Percentiles rank a stretch among this genome's conserved stretches.
Conservation (phyloP, 345 rosid species). For the Viola odorata region DNA sequence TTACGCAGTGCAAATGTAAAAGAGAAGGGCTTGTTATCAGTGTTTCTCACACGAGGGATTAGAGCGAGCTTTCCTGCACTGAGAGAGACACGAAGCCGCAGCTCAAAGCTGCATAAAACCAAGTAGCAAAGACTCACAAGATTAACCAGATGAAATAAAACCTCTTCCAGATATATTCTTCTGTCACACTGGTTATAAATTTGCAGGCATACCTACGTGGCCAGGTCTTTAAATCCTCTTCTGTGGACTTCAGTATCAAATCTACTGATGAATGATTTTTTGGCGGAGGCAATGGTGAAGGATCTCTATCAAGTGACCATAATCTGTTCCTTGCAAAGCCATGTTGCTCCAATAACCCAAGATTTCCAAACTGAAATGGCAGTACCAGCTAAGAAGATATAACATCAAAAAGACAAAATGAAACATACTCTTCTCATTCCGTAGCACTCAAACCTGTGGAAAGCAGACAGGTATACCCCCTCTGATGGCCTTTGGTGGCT, state of each 20-base stretch:
- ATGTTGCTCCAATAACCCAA: slow-evolving; percentile 73
- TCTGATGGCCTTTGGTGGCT: slow-evolving; percentile 66
- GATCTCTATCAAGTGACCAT: slow-evolving; percentile 73
- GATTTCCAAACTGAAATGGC: slow-evolving; percentile 62
- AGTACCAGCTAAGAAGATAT: slow-evolving; percentile 14
- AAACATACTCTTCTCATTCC: slow-evolving; percentile 6
- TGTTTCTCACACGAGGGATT: slow-evolving; percentile 93
- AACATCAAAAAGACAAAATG: slow-evolving; percentile 1
- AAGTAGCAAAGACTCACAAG: slow-evolving; percentile 10
- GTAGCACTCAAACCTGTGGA: slow-evolving; percentile 67
- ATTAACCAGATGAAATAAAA: neutral
- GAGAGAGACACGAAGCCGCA: slow-evolving; percentile 74
- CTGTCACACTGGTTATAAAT: slow-evolving; percentile 10
- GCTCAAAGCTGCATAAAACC: slow-evolving; percentile 62
- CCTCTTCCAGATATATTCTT: neutral
- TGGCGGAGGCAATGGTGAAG: slow-evolving; percentile 77
- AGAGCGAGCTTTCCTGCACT: slow-evolving; percentile 73
- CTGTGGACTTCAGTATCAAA: slow-evolving; percentile 66
- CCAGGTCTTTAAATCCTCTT: slow-evolving; percentile 80
- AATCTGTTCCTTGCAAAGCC: slow-evolving; percentile 82
- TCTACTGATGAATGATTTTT: slow-evolving; percentile 69
- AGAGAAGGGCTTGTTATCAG: slow-evolving; percentile 71
- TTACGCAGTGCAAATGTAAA: slow-evolving; percentile 68
- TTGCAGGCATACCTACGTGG: slow-evolving; percentile 56
- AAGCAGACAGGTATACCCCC: slow-evolving; percentile 90